Percentiles rank a stretch among this genome's conserved stretches.
Conservation (phyloP, 768 basidiomycete genomes). For the Boletales sp. region DNA sequence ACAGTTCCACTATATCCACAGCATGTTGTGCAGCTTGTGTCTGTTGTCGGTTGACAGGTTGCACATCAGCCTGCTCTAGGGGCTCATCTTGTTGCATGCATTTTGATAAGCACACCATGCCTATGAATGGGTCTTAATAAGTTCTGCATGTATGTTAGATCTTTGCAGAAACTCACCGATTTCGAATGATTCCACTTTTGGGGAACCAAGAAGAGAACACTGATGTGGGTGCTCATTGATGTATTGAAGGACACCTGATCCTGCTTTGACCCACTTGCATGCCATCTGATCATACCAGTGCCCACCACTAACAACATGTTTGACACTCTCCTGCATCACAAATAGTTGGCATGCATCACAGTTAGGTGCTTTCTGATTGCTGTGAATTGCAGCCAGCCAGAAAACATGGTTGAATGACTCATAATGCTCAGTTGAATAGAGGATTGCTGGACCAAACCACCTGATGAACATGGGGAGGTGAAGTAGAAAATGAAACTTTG, state of each 20-base stretch:
- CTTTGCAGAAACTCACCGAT: not conserved
- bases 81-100: not conserved
- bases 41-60: not conserved
- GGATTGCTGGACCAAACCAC: conserved; percentile 26
- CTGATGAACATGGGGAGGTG: conserved; percentile 25
- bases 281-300: conserved; percentile 7
- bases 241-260: not conserved
- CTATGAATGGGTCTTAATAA: not conserved
- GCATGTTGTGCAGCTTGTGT: not conserved
- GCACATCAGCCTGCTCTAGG: too few relatives aligned
- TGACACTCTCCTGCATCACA: conserved; percentile 7
- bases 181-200: not conserved
- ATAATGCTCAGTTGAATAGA: conserved; percentile 28
- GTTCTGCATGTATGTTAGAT: not conserved
- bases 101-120: not conserved
- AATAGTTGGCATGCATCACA: conserved; percentile 17
- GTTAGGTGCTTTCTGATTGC: conserved; percentile 30
- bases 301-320: conserved; percentile 13
- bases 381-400: conserved; percentile 19
- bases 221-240: conserved; percentile 5
- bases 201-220: not conserved
- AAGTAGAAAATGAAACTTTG: conserved; percentile 31
- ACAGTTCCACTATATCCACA: not conserved
- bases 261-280: conserved; percentile 1
- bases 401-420: conserved; percentile 31